These are phyloP conservation scores for Terfezia claveryi DNA, from an alignment of 495 filamentous ascomycete species.

Conservation along the genomic window DNA sequence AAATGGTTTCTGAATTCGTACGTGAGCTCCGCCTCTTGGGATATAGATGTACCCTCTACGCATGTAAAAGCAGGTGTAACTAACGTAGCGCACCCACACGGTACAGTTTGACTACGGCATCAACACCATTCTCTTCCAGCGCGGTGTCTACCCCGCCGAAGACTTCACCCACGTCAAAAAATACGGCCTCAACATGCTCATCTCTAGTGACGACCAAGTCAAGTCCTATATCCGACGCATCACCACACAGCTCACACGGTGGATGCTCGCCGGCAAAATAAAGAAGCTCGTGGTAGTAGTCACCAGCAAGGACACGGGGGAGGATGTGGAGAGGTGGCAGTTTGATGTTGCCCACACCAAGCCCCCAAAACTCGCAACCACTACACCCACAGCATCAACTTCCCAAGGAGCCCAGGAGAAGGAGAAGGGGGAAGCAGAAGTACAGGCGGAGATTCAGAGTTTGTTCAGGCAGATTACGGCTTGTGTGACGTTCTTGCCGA, in stretches of 20 bases:
- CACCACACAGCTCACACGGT: slow-evolving; percentile 43
- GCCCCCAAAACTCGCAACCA: slow-evolving; percentile 10
- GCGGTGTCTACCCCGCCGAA: slow-evolving; percentile 92
- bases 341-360: slow-evolving; percentile 51
- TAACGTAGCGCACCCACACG: slow-evolving; percentile 34
- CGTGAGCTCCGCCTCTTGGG: slow-evolving; percentile 19
- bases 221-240: slow-evolving; percentile 78
- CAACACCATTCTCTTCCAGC: slow-evolving; percentile 38
- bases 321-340: slow-evolving; percentile 91
- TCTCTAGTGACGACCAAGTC: slow-evolving; percentile 89
- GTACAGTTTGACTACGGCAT: slow-evolving; percentile 22
- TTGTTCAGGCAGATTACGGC: slow-evolving; percentile 97
- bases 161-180: slow-evolving; percentile 97
- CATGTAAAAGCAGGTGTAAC: slow-evolving; percentile 75
- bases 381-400: slow-evolving; percentile 24
- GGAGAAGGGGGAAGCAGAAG: slow-evolving; percentile 43
- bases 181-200: slow-evolving; percentile 98
- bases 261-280: slow-evolving; percentile 92
- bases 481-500: slow-evolving; percentile 87
- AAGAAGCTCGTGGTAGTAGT: slow-evolving; percentile 91
- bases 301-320: slow-evolving; percentile 86
- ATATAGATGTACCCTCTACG: not conserved
- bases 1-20: slow-evolving; percentile 87
- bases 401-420: slow-evolving; percentile 18
- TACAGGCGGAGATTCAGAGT: slow-evolving; percentile 81